Evolutionary conservation across 345 rosid genomes (phyloP).

Genomic region (Crucihimalaya himalaica): DNA sequence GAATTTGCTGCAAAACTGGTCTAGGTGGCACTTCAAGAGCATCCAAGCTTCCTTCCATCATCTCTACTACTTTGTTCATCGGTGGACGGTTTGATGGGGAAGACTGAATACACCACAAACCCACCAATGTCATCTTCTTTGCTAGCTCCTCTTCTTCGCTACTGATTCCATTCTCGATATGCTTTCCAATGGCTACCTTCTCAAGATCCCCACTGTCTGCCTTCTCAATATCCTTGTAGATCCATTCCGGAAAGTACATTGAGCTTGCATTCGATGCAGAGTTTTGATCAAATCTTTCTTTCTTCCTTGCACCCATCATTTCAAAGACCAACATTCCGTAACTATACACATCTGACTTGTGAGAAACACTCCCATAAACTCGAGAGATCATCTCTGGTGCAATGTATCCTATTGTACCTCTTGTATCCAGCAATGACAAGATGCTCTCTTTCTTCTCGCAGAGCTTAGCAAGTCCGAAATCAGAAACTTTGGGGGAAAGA

Average conservation of each 20-base stretch:
- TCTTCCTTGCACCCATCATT: slow-evolving; percentile 41
- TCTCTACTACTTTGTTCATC: not conserved
- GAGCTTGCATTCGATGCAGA: too few species aligned
- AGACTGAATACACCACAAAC: not conserved
- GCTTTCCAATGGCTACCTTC: not conserved
- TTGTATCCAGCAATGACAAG: not conserved
- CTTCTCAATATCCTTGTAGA: too few species aligned
- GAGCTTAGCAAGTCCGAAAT: not conserved
- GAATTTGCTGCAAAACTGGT: not conserved
- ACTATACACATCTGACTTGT: slow-evolving; percentile 49
- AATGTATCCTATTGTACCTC: not conserved
- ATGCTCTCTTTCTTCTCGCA: not conserved
- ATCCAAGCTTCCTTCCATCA: not conserved
- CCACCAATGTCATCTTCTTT: slow-evolving; percentile 23
- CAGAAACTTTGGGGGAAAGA: not conserved
- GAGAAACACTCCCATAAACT: slow-evolving; percentile 17
- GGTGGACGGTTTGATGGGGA: not conserved
- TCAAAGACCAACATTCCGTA: slow-evolving; percentile 49
- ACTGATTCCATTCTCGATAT: not conserved
- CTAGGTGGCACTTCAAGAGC: not conserved
- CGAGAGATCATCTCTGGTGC: not conserved
- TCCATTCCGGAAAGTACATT: too few species aligned
- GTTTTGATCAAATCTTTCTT: not conserved
- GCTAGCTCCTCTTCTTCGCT: slow-evolving; percentile 11
- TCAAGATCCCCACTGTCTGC: not conserved